Evolutionary conservation across 1,284 basidiomycete species (phyloP).

Genomic region (Tausonia pullulans): DNA sequence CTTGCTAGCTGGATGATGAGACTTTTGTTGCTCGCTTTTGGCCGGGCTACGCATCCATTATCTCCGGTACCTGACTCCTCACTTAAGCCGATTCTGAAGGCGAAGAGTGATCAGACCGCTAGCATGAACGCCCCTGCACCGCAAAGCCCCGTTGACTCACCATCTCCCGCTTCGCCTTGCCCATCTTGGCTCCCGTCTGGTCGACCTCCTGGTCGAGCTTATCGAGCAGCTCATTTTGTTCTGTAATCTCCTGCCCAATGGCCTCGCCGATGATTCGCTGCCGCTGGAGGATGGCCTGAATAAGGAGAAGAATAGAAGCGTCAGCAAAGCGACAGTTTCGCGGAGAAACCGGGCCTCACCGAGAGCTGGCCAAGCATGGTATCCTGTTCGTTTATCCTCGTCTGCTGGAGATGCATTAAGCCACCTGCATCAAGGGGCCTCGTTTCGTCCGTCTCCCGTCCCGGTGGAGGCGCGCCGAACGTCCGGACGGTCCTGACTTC

Average conservation of each 20-base stretch:
- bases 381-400: constrained; percentile 30
- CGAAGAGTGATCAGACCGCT: not conserved
- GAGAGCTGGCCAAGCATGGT: constrained; percentile 26
- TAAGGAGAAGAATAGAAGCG: not conserved
- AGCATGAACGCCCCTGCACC: no score
- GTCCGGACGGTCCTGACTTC: constrained; percentile 1
- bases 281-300: constrained; percentile 24
- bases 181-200: constrained; percentile 25
- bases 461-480: constrained; percentile 14
- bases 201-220: constrained; percentile 28
- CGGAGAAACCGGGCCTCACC: constrained; percentile 4
- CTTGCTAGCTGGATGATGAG: no score
- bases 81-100: constrained; percentile 8
- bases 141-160: not conserved
- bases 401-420: constrained; percentile 28
- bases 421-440: constrained; percentile 24
- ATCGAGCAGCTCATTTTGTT: constrained; percentile 31
- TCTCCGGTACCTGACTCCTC: no score
- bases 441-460: constrained; percentile 26
- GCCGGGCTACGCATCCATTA: no score
- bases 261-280: constrained; percentile 30
- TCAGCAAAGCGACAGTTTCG: not conserved
- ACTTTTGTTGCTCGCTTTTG: no score
- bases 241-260: constrained; percentile 31
- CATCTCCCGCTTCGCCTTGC: constrained; percentile 27